These are phyloP conservation scores for Rhodotorula paludigena DNA, from an alignment of 768 basidiomycete species.

Conservation along the genomic window DNA sequence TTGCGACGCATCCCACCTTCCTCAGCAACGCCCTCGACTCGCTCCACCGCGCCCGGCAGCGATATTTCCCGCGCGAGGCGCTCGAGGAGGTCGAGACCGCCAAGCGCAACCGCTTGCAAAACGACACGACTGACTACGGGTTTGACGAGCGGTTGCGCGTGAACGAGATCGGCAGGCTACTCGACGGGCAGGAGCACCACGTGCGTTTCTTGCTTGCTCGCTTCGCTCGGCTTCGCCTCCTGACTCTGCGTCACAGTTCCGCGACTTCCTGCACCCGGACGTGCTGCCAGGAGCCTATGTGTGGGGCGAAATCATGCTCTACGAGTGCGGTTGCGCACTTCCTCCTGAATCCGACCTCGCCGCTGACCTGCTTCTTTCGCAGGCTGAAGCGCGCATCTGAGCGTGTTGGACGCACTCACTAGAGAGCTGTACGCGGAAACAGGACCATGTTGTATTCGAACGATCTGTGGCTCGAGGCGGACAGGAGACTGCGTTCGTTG, in stretches of 20 bases:
- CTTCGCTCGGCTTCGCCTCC: not conserved
- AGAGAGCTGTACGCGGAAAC: not conserved
- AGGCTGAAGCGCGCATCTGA: conserved; percentile 25
- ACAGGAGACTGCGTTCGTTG: too few relatives aligned
- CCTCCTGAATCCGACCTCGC: not conserved
- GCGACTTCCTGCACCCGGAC: conserved; percentile 34
- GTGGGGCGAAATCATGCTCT: conserved; percentile 36
- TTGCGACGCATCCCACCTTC: conserved; percentile 31
- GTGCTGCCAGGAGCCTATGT: conserved; percentile 28
- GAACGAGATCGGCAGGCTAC: conserved; percentile 34
- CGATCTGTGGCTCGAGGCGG: too few relatives aligned
- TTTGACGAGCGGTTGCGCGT: conserved; percentile 37
- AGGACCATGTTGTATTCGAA: not conserved
- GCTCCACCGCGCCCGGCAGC: conserved; percentile 2
- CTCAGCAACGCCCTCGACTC: conserved; percentile 7
- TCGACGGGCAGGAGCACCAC: conserved; percentile 35
- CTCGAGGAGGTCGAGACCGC: conserved; percentile 9
- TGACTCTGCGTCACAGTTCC: conserved; percentile 7
- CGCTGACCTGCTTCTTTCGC: not conserved
- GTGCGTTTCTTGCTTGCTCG: conserved; percentile 1
- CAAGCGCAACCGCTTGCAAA: not conserved
- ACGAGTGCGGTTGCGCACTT: conserved; percentile 22
- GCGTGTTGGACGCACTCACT: conserved; percentile 13
- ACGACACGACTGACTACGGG: conserved; percentile 26
- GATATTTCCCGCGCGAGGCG: conserved; percentile 20